These are phyloP conservation scores for Rhododendron simsii DNA, from an alignment of 148 eudicot species.

Conservation along the genomic window DNA sequence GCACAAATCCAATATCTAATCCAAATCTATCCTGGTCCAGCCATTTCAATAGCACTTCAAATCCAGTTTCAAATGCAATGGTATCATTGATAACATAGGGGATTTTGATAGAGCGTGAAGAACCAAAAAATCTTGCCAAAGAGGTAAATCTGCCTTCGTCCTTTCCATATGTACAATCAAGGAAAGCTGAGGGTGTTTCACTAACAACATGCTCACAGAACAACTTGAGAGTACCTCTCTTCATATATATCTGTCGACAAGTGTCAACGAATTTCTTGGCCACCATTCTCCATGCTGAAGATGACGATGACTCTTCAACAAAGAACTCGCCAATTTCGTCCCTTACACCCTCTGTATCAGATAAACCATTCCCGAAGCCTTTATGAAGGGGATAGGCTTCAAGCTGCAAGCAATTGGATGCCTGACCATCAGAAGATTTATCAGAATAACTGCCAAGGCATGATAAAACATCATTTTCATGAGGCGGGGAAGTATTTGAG, in stretches of 20 bases:
- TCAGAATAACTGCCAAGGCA: slow-evolving; percentile 36
- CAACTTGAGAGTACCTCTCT: slow-evolving; percentile 37
- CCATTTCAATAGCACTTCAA: slow-evolving; percentile 43
- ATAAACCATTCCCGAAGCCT: slow-evolving; percentile 8
- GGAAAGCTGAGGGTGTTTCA: slow-evolving; percentile 25
- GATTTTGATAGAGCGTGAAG: slow-evolving; percentile 29
- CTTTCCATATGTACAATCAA: slow-evolving; percentile 23
- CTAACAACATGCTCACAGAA: slow-evolving; percentile 53
- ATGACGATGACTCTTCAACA: slow-evolving; percentile 47
- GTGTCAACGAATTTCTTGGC: slow-evolving; percentile 42
- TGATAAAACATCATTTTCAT: slow-evolving; percentile 41
- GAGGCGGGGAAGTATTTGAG: slow-evolving; percentile 38
- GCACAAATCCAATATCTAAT: slow-evolving; percentile 62
- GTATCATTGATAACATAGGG: slow-evolving; percentile 31
- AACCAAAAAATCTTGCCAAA: slow-evolving; percentile 46
- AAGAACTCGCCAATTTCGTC: slow-evolving; percentile 58
- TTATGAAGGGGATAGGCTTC: slow-evolving; percentile 13
- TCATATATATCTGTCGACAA: slow-evolving; percentile 37
- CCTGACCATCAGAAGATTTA: slow-evolving; percentile 20
- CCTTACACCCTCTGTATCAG: slow-evolving; percentile 19
- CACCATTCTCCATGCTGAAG: slow-evolving; percentile 48
- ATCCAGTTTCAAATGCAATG: slow-evolving; percentile 28
- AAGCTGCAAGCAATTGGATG: slow-evolving; percentile 9
- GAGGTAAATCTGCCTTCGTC: slow-evolving; percentile 24
- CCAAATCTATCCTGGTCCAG: slow-evolving; percentile 64